Conservation (phyloP, 495 filamentous ascomycete species). For the Aspergillus funiculosus region DNA sequence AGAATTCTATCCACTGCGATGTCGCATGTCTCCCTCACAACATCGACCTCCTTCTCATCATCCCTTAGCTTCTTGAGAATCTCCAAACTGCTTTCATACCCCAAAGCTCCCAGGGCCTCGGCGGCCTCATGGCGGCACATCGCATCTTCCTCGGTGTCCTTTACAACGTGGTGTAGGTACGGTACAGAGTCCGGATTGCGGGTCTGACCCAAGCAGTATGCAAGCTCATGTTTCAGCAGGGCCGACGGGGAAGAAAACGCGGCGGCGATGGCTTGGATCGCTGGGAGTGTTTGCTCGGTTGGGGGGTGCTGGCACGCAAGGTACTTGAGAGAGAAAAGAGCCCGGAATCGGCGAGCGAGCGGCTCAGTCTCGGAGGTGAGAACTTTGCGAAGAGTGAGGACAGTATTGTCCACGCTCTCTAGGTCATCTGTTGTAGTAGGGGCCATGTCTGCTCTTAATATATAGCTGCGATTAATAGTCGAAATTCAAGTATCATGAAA, state of each 20-base stretch:
- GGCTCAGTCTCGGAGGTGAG: constrained; percentile 73
- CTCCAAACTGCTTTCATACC: constrained; percentile 62
- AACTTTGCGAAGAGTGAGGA: constrained; percentile 63
- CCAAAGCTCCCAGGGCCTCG: constrained; percentile 88
- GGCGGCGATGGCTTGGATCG: constrained; percentile 90
- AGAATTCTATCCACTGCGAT: constrained; percentile 90
- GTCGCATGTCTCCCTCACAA: constrained; percentile 93
- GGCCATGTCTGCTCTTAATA: constrained; percentile 16
- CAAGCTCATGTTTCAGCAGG: constrained; percentile 88
- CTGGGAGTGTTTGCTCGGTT: constrained; percentile 57
- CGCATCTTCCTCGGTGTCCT: constrained; percentile 71
- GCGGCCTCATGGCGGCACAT: constrained; percentile 98
- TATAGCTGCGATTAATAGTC: too few species aligned
- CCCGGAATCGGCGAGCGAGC: constrained; percentile 87
- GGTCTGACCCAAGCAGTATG: constrained; percentile 94
- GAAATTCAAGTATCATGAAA: background rate
- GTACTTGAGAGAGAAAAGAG: constrained; percentile 95
- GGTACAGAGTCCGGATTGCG: constrained; percentile 67
- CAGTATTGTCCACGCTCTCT: constrained; percentile 25
- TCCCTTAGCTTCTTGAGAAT: constrained; percentile 67
- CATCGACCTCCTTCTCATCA: constrained; percentile 61
- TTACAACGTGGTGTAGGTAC: constrained; percentile 68
- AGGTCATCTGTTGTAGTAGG: constrained; percentile 19
- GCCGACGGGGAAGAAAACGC: constrained; percentile 79
- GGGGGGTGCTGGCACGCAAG: constrained; percentile 65